These are phyloP conservation scores for Monosporascus ibericus DNA, from an alignment of 2,329 filamentous ascomycete species.

Conservation along the genomic window DNA sequence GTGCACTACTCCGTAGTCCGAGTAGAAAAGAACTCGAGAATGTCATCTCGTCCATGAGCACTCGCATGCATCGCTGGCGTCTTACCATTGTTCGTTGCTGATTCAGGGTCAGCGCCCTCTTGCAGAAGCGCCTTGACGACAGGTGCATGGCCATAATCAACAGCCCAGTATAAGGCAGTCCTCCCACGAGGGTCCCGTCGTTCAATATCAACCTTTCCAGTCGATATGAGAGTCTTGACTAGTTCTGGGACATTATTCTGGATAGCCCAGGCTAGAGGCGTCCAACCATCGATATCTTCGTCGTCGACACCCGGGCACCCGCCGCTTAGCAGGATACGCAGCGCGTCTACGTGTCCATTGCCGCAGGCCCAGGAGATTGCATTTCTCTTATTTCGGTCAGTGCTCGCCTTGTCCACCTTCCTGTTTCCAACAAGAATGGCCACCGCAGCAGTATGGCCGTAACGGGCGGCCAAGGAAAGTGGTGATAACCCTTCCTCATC, in stretches of 20 bases:
- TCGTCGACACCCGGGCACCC: conserved; percentile 24
- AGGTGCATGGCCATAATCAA: conserved; percentile 25
- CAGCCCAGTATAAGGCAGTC: conserved; percentile 28
- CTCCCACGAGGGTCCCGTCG: conserved; percentile 21
- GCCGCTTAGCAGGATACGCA: conserved; percentile 23
- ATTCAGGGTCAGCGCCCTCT: conserved; percentile 8
- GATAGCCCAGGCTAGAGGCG: conserved; percentile 30
- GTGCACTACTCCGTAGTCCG: too few relatives aligned
- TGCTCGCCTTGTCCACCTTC: conserved; percentile 18
- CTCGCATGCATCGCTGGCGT: background rate
- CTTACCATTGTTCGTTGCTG: background rate
- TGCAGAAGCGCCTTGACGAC: conserved; percentile 15
- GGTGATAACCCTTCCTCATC: conserved; percentile 25
- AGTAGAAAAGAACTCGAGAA: too few relatives aligned
- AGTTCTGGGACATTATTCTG: conserved; percentile 16
- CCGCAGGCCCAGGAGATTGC: conserved; percentile 26
- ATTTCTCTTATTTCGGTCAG: conserved; percentile 25
- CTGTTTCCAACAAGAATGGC: conserved; percentile 17
- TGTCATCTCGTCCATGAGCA: too few relatives aligned
- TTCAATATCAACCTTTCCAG: conserved; percentile 24
- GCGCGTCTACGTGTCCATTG: conserved; percentile 16
- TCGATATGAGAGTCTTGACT: conserved; percentile 24
- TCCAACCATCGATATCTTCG: conserved; percentile 28
- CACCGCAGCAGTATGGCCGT: conserved; percentile 18
- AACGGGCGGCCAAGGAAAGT: conserved; percentile 25